Percentiles rank a stretch among this genome's conserved stretches.
Evolutionary conservation across 495 filamentous ascomycete species (phyloP).

Genomic region (Aspergillus nidulans): DNA sequence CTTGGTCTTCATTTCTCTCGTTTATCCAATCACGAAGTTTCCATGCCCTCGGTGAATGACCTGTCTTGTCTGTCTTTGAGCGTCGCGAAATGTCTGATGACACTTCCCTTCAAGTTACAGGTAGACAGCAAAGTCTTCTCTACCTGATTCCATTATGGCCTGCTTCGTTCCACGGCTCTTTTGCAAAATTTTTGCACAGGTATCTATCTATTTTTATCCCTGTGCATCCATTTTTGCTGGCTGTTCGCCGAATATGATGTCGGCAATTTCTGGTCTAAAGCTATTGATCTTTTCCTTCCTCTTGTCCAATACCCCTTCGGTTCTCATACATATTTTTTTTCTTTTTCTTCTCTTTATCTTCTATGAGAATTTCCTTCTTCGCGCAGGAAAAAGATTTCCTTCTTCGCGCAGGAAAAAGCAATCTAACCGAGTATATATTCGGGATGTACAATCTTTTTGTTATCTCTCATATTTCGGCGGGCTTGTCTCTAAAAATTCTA

Average conservation of each 20-base stretch:
- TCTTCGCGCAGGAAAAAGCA: background rate
- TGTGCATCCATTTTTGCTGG: background rate
- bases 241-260: background rate
- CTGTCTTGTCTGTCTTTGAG: conserved; percentile 33
- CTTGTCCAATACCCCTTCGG: conserved; percentile 7
- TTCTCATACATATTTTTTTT: conserved; percentile 8
- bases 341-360: background rate
- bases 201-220: background rate
- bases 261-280: conserved; percentile 22
- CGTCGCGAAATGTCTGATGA: conserved; percentile 32
- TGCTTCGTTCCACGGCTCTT: background rate
- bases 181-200: background rate
- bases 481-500: background rate
- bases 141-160: background rate
- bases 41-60: conserved; percentile 23
- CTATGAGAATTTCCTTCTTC: too few relatives aligned
- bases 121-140: background rate
- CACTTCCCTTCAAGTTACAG: conserved; percentile 24
- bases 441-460: conserved; percentile 1
- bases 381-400: background rate
- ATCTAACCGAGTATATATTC: conserved; percentile 1
- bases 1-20: conserved; percentile 3
- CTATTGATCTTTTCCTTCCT: background rate
- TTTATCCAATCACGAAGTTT: conserved; percentile 12
- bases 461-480: conserved; percentile 2